Base-by-base conservation (phyloP, 2,329 filamentous ascomycete species). In the Exophiala sp. region DNA sequence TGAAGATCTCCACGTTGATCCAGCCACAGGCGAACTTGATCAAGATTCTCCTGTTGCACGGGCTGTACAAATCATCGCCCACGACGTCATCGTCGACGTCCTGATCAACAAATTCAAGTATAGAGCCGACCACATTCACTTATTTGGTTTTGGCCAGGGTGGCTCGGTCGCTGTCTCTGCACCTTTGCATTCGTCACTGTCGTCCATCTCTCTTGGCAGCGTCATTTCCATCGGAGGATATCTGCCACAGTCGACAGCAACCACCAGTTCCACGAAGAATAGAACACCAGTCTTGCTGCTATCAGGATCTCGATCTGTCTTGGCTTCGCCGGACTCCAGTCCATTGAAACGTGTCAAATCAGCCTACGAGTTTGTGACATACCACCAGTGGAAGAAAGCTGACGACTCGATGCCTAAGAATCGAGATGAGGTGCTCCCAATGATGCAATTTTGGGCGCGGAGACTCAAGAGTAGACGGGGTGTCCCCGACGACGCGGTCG, bases 371-470 rank as follows among this genome's bases (percentile, higher is more conserved):
- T 78, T 84, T 64, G 83, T 89, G 18, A 78, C 83, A 68, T 77
- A 85, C 59, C 84, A 84, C 52, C 81, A 81, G 65, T 94, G 88
- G 83, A 81, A 78, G 65, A 83, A 85, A 66, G 71, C 69, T 2
- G 88, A 86, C 5, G 89, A 95, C 69, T 80, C 80, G 1, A 96
- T 96, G 91, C 90, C 91, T n/a, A 75, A 78, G 42, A 86, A 79
- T 67, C 78, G 87, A 49, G 90, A 95, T 9, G 91, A 97, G 77
- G 91, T 95, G 80, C 67, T 91, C 65, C 91, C 91, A 0, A 80
- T 96, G 56, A 96, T 96, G 90, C 83, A 87, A 65, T 96, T 85
- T 68, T 80, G 77, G 62, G 73, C 71, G 18, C 65, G 72, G 34
- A 64, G 71, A 45, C 61, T 77, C 55, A 66, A 68, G 53, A 77